Evolutionary conservation across 1,139 yeast species (phyloP), one percentile per base, ranked within the genome.

Genomic region (Wickerhamomyces sp.): DNA sequence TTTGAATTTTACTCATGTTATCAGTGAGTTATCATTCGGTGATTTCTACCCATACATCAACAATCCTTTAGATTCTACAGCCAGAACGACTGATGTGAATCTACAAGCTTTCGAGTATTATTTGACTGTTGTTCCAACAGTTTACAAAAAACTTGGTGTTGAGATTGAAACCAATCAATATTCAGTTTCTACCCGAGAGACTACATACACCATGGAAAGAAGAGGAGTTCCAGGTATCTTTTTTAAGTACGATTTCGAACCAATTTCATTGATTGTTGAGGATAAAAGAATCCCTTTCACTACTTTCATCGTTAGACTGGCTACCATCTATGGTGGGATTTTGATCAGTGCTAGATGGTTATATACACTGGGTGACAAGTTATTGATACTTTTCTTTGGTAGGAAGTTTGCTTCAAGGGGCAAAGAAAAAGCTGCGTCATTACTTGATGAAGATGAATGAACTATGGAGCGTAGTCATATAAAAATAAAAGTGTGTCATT

Each of bases 21-120:
- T 93, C 48, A 81, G 79, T 51, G 98, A 93, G 64, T 79, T 90
- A 53, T 90, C 97, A 10, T 93, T 83, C 66, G 99, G 99, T 23
- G 88, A 81, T 34, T 90, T 85, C 64, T 90, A 80, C 60, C 98
- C 99, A 2, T 84, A 78, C 56, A 75, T 91, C 51, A 75, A 84
- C 55, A 93, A 93, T 60, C 95, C 97, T 7, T 73, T 94, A 54
- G 99, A 93, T 61, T 76, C 74, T 46, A 80, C 90, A 0, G 86
- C 80, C 1, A 78, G 80, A 56, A 62, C 68, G 27, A 76, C 89
- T 2, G 61, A 64, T 3, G 73, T 73, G 5, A 62, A 68, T 15
- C 59, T 68, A 35, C 79, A 69, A 49, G 67, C 70, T 2, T 84
- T 73, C 63, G 78, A 78, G 46, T 93, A 93, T 63, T 79, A 75